Evolutionary conservation across 306 rosid genomes (phyloP), one percentile per base, ranked within the genome.

Genomic region (Sindora glabra): DNA sequence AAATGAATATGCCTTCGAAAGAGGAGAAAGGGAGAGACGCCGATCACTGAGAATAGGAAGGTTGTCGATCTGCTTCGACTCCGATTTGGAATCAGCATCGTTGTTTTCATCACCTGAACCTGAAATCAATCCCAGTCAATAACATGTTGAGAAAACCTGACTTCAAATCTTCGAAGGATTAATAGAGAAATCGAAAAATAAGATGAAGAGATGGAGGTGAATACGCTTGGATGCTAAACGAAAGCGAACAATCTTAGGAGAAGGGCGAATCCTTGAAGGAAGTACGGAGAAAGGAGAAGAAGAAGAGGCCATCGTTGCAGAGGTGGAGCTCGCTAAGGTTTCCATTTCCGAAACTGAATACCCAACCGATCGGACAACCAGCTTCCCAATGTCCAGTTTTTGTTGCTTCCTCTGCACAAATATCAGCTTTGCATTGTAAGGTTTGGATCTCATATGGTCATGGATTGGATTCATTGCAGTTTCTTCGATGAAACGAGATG

Each of bases 21-120:
- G 84, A 26, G 95, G 92, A 10, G 95, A 86, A 29, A 89, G 83
- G 57, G 91, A 89, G 67, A 83, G 80, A 33, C 71, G 59, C 14
- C 81, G 89, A 78, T 81, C 75, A 19, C 72, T 68, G 67, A 62
- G 70, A 79, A 83, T 38, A 2, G 97, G 97, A 58, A 86, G 70
- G 34, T 34, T 49, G 7, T 64, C 74, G 42, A 56, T 64, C n/a
- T 79, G 73, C 23, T 78, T 80, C 17, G 90, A 71, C 32, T 73
- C 82, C 15, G 73, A 64, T n/a, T 73, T 79, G 1, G 84, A 56
- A 47, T 66, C 74, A 14, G 74, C 69, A 37, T 80, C 91, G 26
- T 53, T 72, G 19, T n/a, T n/a, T n/a, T 69, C 87, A 37, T 81
- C 77, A 56, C 86, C 95, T 89, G 83, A 65, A 72, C 62, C 0